Evolutionary conservation across 2,329 filamentous ascomycete species (phyloP).

Genomic region (Botryotinia narcissicola): DNA sequence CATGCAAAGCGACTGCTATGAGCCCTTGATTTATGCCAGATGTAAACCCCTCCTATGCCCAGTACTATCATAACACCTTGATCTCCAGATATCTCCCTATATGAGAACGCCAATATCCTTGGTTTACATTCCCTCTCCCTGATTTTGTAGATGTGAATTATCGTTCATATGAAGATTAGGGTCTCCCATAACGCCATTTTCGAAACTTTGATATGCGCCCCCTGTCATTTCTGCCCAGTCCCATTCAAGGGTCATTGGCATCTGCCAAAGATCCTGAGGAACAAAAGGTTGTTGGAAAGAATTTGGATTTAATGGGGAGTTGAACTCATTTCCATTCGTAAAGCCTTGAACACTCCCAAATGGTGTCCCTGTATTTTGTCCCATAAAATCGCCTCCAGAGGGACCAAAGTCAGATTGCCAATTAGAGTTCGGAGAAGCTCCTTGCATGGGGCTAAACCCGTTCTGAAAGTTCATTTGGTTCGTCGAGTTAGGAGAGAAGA

Average conservation of each 20-base stretch:
- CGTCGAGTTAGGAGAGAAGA: conserved; percentile 32
- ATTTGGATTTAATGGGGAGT: conserved; percentile 38
- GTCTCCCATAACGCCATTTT: conserved; percentile 50
- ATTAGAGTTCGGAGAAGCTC: conserved; percentile 27
- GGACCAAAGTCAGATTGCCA: conserved; percentile 30
- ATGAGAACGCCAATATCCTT: conserved; percentile 6
- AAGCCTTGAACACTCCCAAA: conserved; percentile 35
- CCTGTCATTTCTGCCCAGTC: conserved; percentile 66
- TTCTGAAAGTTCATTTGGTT: conserved; percentile 33
- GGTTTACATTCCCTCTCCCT: conserved; percentile 21
- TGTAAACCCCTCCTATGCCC: conserved; percentile 1
- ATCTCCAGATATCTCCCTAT: neutral
- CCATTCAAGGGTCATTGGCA: conserved; percentile 93
- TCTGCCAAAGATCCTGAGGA: conserved; percentile 89
- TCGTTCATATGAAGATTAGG: conserved; percentile 29
- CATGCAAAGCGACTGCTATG: conserved; percentile 11
- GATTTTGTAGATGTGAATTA: conserved; percentile 33
- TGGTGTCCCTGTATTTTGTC: conserved; percentile 32
- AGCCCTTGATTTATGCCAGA: neutral
- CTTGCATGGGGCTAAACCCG: conserved; percentile 33
- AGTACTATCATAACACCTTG: conserved; percentile 5
- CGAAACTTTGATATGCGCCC: conserved; percentile 61
- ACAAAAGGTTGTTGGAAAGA: conserved; percentile 81
- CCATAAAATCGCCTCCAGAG: conserved; percentile 30
- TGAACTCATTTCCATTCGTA: conserved; percentile 33